phyloP scores from a whole-genome alignment of 306 rosid genomes.

The Vigna unguiculata region DNA sequence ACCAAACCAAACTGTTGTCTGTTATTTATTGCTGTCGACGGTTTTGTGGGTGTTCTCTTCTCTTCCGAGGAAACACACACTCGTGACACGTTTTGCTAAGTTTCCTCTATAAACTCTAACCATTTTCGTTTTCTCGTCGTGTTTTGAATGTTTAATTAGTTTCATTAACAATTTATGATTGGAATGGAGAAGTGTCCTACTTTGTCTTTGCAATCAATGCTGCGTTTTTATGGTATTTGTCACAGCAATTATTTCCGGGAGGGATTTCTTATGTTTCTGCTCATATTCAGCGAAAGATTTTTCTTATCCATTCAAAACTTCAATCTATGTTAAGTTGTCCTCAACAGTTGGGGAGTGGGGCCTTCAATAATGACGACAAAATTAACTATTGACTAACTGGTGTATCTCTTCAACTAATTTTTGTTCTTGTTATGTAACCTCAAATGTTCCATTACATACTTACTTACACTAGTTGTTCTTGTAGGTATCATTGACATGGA shows the following conservation, averaged over 20 bases:
- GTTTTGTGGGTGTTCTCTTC: slow-evolving; percentile 28
- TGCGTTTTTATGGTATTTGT: slow-evolving; percentile 25
- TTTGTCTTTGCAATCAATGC: slow-evolving; percentile 33
- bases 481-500: slow-evolving; percentile 72
- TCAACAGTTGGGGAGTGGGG: neutral
- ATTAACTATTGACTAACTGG: slow-evolving; percentile 31
- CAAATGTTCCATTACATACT: slow-evolving; percentile 2
- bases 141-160: slow-evolving; percentile 10
- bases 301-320: slow-evolving; percentile 14
- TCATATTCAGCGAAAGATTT: neutral
- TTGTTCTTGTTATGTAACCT: slow-evolving; percentile 11
- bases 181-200: slow-evolving; percentile 31
- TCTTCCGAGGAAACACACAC: slow-evolving; percentile 23
- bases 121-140: neutral
- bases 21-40: neutral
- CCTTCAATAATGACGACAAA: slow-evolving; percentile 8
- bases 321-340: neutral
- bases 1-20: slow-evolving; percentile 11
- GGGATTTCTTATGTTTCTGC: slow-evolving; percentile 6
- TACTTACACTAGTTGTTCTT: slow-evolving; percentile 19
- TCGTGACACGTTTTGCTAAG: slow-evolving; percentile 4
- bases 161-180: slow-evolving; percentile 32
- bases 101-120: slow-evolving; percentile 8
- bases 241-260: slow-evolving; percentile 14
- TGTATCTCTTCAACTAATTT: neutral